These are phyloP conservation scores for Phytopythium vexans DNA, from an alignment of 352 stramenopile species.

Conservation along the genomic window DNA sequence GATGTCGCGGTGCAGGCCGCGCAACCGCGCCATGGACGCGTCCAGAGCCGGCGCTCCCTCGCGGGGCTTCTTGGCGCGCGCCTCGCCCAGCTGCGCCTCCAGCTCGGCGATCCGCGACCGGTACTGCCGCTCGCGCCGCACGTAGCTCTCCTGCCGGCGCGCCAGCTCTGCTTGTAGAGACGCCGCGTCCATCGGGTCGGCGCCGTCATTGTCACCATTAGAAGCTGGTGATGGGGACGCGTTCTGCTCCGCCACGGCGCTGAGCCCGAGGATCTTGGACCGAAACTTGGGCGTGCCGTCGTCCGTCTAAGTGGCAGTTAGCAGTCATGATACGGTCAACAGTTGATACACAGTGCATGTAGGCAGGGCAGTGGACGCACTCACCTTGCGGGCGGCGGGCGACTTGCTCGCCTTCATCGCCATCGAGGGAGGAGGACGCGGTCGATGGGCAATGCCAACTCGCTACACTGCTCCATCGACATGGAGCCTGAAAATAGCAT, in stretches of 20 bases:
- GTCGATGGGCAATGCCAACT: too few relatives aligned
- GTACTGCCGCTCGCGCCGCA: slow-evolving; percentile 85
- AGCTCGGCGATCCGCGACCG: slow-evolving; percentile 84
- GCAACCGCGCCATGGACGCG: slow-evolving; percentile 75
- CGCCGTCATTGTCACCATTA: slow-evolving; percentile 18
- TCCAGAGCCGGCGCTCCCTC: slow-evolving; percentile 69
- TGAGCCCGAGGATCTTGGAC: slow-evolving; percentile 50
- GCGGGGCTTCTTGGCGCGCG: slow-evolving; percentile 68
- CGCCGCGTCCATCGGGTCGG: slow-evolving; percentile 48
- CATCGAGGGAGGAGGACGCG: too few relatives aligned
- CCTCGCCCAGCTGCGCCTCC: slow-evolving; percentile 61
- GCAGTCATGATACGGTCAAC: too few relatives aligned
- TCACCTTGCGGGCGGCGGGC: too few relatives aligned
- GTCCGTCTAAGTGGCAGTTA: too few relatives aligned
- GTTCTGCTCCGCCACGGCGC: slow-evolving; percentile 40
- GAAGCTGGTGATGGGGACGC: slow-evolving; percentile 14
- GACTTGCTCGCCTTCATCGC: too few relatives aligned
- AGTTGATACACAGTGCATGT: too few relatives aligned
- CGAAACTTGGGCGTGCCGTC: slow-evolving; percentile 45
- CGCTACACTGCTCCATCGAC: too few relatives aligned
- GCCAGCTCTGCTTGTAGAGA: slow-evolving; percentile 57
- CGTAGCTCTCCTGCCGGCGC: slow-evolving; percentile 72
- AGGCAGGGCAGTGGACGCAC: too few relatives aligned
- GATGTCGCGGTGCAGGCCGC: slow-evolving; percentile 83
- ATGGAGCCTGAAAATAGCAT: too few relatives aligned